phyloP scores from a whole-genome alignment of 495 filamentous ascomycete genomes.

The Trichoderma parareesei region DNA sequence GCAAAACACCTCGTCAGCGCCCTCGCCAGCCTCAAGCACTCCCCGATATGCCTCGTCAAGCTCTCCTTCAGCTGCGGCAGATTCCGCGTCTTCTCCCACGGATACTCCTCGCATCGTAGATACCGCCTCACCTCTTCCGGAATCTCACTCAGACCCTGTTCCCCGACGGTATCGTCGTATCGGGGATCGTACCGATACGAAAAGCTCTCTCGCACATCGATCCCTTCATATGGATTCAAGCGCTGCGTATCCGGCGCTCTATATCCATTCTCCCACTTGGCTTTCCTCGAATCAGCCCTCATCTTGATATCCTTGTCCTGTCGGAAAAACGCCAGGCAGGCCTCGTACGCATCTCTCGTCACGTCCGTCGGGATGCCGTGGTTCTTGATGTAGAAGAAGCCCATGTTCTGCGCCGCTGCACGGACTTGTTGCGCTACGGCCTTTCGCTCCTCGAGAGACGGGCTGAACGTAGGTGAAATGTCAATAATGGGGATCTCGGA shows the following conservation, averaged over 20 bases:
- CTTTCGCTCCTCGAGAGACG: conserved; percentile 23
- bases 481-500: conserved; percentile 46
- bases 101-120: conserved; percentile 35
- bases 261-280: conserved; percentile 26
- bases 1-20: conserved; percentile 41
- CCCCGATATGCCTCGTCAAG: conserved; percentile 36
- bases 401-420: conserved; percentile 32
- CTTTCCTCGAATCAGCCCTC: conserved; percentile 19
- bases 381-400: conserved; percentile 46
- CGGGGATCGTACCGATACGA: conserved; percentile 35
- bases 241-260: conserved; percentile 22
- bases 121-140: conserved; percentile 29
- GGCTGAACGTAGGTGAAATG: conserved; percentile 30
- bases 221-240: conserved; percentile 29
- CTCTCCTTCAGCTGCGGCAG: conserved; percentile 34
- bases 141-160: conserved; percentile 21
- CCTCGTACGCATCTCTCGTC: conserved; percentile 22
- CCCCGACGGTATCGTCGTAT: conserved; percentile 34
- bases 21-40: conserved; percentile 37
- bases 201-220: conserved; percentile 35
- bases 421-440: conserved; percentile 32
- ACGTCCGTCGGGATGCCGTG: conserved; percentile 39
- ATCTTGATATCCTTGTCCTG: conserved; percentile 35
- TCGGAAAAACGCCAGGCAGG: conserved; percentile 37
- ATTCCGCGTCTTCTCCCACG: conserved; percentile 37